A percentile compares a stretch with the other conserved stretches of the same genome.
Evolutionary conservation across 148 eudicot genomes (phyloP).

Genomic region (Spergularia marina): DNA sequence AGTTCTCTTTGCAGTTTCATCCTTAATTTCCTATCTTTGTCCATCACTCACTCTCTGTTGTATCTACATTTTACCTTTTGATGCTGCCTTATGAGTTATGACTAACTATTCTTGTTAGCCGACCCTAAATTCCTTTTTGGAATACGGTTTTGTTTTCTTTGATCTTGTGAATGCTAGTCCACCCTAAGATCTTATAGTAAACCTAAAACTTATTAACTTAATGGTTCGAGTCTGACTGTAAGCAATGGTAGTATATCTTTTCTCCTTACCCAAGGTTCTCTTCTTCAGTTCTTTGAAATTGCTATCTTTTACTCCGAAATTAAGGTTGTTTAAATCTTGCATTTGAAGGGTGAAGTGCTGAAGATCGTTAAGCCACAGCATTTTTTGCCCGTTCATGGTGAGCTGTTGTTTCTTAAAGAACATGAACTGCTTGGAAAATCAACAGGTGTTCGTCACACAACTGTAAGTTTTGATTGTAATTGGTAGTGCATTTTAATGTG

Average conservation of each 20-base stretch:
- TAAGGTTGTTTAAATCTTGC: conserved; percentile 4
- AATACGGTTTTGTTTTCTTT: background rate
- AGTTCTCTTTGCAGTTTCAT: no score
- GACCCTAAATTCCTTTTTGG: no score
- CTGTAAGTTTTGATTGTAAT: conserved; percentile 49
- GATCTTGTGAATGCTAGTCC: background rate
- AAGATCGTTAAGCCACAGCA: conserved; percentile 97
- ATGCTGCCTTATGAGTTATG: background rate
- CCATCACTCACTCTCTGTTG: no score
- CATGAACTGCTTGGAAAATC: conserved; percentile 94
- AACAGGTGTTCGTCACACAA: conserved; percentile 82
- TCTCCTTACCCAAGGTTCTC: background rate
- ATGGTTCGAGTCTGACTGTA: background rate
- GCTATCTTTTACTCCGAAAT: background rate
- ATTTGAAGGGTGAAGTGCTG: conserved; percentile 78
- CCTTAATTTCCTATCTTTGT: no score
- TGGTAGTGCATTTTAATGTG: background rate
- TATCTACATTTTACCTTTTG: background rate
- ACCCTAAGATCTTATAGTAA: background rate
- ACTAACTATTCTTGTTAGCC: background rate
- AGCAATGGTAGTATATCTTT: background rate
- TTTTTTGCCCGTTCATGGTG: conserved; percentile 96
- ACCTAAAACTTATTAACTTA: no score
- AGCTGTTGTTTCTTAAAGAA: conserved; percentile 90
- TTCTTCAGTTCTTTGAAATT: background rate